phyloP scores from a whole-genome alignment of 2,329 filamentous ascomycete genomes.

The Aspergillus niger region DNA sequence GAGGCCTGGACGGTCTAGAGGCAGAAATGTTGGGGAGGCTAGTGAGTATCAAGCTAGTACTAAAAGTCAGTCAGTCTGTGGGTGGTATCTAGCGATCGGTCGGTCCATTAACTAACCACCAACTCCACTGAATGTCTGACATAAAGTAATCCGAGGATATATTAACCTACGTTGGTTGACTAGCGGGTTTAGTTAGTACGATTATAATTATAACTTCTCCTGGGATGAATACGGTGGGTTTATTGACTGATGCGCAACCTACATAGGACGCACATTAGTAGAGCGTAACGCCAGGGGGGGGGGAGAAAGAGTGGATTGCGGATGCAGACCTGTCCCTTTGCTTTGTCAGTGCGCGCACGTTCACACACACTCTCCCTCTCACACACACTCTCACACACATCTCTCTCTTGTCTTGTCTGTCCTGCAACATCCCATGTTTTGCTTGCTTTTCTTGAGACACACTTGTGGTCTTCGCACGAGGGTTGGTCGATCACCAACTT shows the following conservation, averaged over 20 bases:
- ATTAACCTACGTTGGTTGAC: not conserved
- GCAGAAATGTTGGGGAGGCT: constrained; percentile 5
- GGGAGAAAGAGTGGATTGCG: not conserved
- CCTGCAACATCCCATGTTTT: not conserved
- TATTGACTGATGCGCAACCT: not conserved
- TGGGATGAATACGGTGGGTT: not conserved
- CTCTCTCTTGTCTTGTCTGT: not conserved
- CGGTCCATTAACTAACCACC: not conserved
- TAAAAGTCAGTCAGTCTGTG: too few relatives aligned
- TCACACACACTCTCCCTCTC: not conserved
- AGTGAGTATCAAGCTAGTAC: not conserved
- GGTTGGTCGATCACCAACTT: not conserved
- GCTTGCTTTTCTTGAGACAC: not conserved
- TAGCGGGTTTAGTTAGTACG: too few relatives aligned
- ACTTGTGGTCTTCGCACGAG: not conserved
- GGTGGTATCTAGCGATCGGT: not conserved
- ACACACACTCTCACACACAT: too few relatives aligned
- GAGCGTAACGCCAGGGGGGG: not conserved
- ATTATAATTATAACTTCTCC: not conserved
- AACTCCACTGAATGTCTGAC: not conserved
- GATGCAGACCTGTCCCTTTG: not conserved
- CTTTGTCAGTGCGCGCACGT: not conserved
- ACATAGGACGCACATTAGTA: too few relatives aligned
- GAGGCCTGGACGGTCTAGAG: constrained; percentile 2
- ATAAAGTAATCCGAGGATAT: not conserved